Evolutionary conservation across 441 rosid genomes (phyloP).

Genomic region (Adansonia rubrostipa): DNA sequence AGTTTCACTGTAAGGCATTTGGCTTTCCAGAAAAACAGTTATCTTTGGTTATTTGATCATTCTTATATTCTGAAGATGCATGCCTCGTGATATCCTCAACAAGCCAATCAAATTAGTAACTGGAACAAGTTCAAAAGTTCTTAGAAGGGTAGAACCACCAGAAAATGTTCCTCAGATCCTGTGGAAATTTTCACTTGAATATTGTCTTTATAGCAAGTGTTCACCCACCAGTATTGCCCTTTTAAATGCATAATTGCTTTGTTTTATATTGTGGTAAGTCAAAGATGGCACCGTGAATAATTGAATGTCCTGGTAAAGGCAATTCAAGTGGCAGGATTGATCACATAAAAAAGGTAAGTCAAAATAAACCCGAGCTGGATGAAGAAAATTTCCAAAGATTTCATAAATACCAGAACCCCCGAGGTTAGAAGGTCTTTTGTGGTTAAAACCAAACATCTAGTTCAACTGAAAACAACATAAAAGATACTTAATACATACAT

Average conservation of each 20-base stretch:
- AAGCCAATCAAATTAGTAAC: not conserved
- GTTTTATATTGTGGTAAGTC: not conserved
- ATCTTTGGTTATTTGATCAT: not conserved
- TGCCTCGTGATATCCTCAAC: not conserved
- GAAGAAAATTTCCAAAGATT: not conserved
- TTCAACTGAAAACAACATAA: not conserved
- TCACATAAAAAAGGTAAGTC: not conserved
- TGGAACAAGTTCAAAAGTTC: not conserved
- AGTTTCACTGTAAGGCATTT: not conserved
- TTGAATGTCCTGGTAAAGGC: not conserved
- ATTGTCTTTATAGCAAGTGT: not conserved
- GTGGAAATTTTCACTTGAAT: not conserved
- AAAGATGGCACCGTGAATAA: not conserved
- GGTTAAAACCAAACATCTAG: slow-evolving; percentile 9
- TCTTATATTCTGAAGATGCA: not conserved
- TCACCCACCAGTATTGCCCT: not conserved
- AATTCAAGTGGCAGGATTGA: not conserved
- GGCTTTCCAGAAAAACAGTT: slow-evolving; percentile 16
- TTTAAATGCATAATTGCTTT: not conserved
- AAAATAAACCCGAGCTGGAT: not conserved
- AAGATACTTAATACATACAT: not conserved
- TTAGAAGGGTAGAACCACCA: not conserved
- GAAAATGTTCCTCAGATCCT: not conserved
- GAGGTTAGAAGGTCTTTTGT: not conserved
- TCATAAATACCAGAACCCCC: not conserved